Evolutionary conservation across 164 flowering plant species (phyloP).

Genomic region (Magnolia sinica): DNA sequence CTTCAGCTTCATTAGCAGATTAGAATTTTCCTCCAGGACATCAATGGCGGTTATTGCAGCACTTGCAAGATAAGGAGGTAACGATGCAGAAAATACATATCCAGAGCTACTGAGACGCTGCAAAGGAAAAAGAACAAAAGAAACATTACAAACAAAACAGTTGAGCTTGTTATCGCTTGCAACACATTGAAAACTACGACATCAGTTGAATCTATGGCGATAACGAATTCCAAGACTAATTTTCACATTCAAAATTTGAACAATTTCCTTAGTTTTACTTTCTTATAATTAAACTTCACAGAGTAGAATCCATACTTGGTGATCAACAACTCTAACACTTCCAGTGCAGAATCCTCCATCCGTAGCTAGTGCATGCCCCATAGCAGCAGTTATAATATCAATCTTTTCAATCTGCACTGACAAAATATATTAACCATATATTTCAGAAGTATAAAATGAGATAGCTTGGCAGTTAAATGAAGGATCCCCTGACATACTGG

Average conservation of each 20-base stretch:
- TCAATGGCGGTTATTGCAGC: conserved; percentile 39
- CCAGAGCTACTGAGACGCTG: conserved; percentile 98
- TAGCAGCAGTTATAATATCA: conserved; percentile 91
- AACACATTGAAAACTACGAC: no score
- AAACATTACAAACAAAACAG: not conserved
- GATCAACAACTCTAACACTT: conserved; percentile 83
- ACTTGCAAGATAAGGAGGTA: conserved; percentile 95
- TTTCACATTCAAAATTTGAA: not conserved
- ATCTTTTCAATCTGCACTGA: conserved; percentile 72
- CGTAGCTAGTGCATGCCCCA: conserved; percentile 94
- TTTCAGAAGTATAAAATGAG: conserved; percentile 5
- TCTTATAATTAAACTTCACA: not conserved
- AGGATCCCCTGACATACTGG: conserved; percentile 51
- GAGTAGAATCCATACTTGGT: conserved; percentile 54
- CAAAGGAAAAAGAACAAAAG: conserved; percentile 1
- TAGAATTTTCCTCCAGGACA: conserved; percentile 33
- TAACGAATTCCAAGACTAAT: not conserved
- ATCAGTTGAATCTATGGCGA: not conserved
- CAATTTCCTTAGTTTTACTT: not conserved
- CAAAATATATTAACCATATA: conserved; percentile 8
- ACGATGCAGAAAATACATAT: conserved; percentile 97
- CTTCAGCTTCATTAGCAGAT: conserved; percentile 26
- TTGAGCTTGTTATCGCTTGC: not conserved
- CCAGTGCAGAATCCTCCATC: conserved; percentile 99
- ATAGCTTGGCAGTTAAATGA: conserved; percentile 9